A percentile compares a stretch with the other conserved stretches of the same genome.
Evolutionary conservation across 78 protist species (phyloP).

Genomic region (Pelomyxa schiedti): DNA sequence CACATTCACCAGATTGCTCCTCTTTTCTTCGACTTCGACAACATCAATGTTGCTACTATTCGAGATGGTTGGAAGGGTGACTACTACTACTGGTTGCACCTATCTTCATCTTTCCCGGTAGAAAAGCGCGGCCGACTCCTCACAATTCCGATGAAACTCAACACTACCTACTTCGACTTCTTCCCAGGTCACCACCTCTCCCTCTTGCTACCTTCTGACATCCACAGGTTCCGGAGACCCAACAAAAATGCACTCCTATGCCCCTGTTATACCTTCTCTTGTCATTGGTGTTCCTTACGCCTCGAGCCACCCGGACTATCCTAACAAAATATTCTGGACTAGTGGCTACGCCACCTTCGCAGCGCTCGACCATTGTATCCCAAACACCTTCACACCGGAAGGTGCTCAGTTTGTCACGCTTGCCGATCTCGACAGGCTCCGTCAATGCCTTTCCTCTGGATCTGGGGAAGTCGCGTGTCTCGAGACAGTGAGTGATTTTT

Average conservation of each 20-base stretch:
- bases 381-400: not conserved
- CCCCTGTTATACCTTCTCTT: not conserved
- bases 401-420: not conserved
- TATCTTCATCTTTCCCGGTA: not conserved
- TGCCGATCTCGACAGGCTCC: not conserved
- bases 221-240: not conserved
- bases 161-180: not conserved
- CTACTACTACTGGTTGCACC: not conserved
- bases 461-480: too few species aligned
- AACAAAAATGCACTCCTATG: not conserved
- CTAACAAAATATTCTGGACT: not conserved
- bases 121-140: not conserved
- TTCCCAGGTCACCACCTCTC: not conserved
- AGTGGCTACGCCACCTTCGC: not conserved
- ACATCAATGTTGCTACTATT: conserved; percentile 11
- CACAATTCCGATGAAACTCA: not conserved
- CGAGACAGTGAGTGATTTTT: too few species aligned
- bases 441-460: not conserved
- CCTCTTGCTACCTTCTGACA: too few species aligned
- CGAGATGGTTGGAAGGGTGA: not conserved
- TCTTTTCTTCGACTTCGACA: conserved; percentile 3
- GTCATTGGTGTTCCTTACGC: not conserved
- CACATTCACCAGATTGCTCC: too few species aligned
- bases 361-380: not conserved
- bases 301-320: not conserved